Evolutionary conservation across 768 basidiomycete species (phyloP).

Genomic region (Gautieria morchelliformis): DNA sequence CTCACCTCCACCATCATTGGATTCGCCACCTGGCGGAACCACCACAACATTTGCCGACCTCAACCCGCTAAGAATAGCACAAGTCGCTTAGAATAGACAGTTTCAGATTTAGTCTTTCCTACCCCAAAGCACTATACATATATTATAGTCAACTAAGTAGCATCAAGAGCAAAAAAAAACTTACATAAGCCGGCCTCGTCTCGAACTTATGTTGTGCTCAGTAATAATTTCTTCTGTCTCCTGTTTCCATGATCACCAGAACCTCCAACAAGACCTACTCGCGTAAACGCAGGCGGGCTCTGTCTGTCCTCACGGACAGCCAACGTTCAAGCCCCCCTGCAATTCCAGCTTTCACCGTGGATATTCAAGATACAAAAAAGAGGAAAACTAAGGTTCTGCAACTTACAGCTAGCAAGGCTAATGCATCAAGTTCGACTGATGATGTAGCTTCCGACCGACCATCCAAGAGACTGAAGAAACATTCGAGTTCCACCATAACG

Average conservation of each 20-base stretch:
- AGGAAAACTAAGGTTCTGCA: background rate
- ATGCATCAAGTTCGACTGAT: too few relatives aligned
- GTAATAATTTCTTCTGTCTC: background rate
- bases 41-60: background rate
- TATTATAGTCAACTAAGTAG: background rate
- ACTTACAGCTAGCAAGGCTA: too few relatives aligned
- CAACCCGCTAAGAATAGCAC: background rate
- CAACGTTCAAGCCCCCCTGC: background rate
- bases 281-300: background rate
- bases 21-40: slow-evolving; percentile 23
- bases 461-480: background rate
- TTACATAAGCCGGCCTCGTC: background rate
- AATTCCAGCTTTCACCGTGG: background rate
- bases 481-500: background rate
- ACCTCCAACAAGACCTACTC: slow-evolving; percentile 4
- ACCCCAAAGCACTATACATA: background rate
- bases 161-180: background rate
- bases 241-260: background rate
- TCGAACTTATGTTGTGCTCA: background rate
- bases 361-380: background rate
- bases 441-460: background rate
- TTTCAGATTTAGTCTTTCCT: background rate
- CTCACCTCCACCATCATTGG: slow-evolving; percentile 30
- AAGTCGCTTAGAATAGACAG: background rate
- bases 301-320: background rate